Conservation (phyloP, 352 stramenopile genomes). For the Pythium aristosporum region DNA sequence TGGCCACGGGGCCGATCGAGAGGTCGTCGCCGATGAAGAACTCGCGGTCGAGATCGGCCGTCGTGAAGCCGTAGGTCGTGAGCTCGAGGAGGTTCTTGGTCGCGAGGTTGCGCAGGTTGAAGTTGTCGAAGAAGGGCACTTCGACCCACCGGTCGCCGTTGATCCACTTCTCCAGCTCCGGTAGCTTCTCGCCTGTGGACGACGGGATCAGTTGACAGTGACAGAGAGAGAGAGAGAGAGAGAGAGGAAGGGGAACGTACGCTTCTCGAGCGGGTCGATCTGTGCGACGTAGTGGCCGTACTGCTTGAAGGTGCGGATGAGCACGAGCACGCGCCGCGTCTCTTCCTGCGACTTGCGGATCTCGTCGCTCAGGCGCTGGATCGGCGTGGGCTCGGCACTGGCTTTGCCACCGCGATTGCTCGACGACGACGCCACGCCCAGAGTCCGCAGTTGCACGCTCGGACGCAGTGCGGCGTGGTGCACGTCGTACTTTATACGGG, state of each 20-base stretch:
- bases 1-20: conserved; percentile 78
- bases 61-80: conserved; percentile 87
- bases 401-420: neutral
- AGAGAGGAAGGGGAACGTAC: conserved; percentile 26
- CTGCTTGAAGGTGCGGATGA: conserved; percentile 90
- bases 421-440: neutral
- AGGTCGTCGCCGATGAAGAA: conserved; percentile 92
- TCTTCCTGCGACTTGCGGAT: conserved; percentile 86
- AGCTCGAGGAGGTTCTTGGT: conserved; percentile 84
- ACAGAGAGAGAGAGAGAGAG: too few relatives aligned
- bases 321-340: conserved; percentile 71
- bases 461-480: neutral
- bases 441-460: conserved; percentile 1
- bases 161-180: conserved; percentile 84
- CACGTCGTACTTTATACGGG: neutral
- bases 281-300: conserved; percentile 88
- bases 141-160: conserved; percentile 84
- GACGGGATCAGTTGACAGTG: neutral
- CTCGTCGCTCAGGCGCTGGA: conserved; percentile 74
- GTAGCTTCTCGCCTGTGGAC: conserved; percentile 65
- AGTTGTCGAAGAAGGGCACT: conserved; percentile 86
- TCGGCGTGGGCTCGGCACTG: conserved; percentile 5
- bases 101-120: conserved; percentile 80
- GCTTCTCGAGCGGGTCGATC: conserved; percentile 85
- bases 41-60: conserved; percentile 86